These are phyloP conservation scores for Alternaria arborescens DNA, from an alignment of 2,329 filamentous ascomycete species.

Conservation along the genomic window DNA sequence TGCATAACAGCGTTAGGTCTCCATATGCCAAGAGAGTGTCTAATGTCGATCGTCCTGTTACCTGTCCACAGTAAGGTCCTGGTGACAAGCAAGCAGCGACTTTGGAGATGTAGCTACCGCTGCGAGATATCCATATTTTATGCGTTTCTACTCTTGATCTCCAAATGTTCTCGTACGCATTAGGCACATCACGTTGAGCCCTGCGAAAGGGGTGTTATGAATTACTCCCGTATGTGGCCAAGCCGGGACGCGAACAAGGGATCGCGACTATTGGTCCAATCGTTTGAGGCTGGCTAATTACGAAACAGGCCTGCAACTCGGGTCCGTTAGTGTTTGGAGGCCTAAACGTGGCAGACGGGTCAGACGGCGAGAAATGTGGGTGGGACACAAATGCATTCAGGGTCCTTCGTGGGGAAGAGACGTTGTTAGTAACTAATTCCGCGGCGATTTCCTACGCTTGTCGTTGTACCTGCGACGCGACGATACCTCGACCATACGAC, in stretches of 20 bases:
- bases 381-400: not conserved
- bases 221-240: not conserved
- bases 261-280: not conserved
- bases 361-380: not conserved
- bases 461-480: not conserved
- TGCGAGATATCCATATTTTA: not conserved
- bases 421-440: not conserved
- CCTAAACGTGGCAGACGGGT: not conserved
- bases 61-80: not conserved
- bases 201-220: not conserved
- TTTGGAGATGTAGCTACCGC: not conserved
- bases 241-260: not conserved
- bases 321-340: not conserved
- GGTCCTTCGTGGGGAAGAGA: not conserved
- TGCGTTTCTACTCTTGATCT: not conserved
- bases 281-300: not conserved
- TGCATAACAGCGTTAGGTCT: not conserved
- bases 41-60: conserved; percentile 5
- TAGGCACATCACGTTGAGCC: not conserved
- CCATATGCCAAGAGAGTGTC: not conserved
- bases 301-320: not conserved
- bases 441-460: not conserved
- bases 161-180: not conserved
- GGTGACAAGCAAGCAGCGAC: not conserved
- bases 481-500: not conserved